Conservation (phyloP, 2,329 filamentous ascomycete species). For the Alternaria sp. region DNA sequence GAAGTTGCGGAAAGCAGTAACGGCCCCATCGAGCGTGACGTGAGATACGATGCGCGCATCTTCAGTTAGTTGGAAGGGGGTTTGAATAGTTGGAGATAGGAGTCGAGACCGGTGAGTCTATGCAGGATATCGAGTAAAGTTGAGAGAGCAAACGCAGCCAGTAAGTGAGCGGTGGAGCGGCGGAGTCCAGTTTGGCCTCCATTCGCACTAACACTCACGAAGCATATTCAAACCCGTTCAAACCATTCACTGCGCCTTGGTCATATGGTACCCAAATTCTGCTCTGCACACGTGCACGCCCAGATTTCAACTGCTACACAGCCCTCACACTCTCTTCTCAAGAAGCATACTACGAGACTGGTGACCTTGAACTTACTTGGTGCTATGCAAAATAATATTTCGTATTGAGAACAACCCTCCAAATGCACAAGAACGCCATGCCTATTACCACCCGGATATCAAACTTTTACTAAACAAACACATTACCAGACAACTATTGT, state of each 20-base stretch:
- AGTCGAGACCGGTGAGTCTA: too few species aligned
- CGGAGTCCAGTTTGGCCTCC: background rate
- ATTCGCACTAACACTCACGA: background rate
- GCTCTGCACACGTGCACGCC: too few species aligned
- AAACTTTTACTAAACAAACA: background rate
- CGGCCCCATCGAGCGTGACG: background rate
- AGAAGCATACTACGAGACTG: background rate
- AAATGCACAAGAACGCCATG: slow-evolving; percentile 16
- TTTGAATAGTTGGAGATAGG: background rate
- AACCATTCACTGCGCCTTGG: too few species aligned
- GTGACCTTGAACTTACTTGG: background rate
- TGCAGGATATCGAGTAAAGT: too few species aligned
- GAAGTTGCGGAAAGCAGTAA: background rate
- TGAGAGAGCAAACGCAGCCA: background rate
- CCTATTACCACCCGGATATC: slow-evolving; percentile 3
- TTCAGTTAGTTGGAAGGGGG: background rate
- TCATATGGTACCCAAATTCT: too few species aligned
- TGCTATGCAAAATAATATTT: background rate
- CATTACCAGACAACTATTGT: background rate
- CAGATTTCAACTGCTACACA: too few species aligned
- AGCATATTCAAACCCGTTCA: background rate
- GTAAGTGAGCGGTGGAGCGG: too few species aligned
- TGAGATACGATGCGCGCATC: background rate
- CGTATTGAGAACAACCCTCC: background rate
- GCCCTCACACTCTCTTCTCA: too few species aligned